phyloP scores from a whole-genome alignment of 495 filamentous ascomycete genomes.

The Barbatosphaeria neglecta region DNA sequence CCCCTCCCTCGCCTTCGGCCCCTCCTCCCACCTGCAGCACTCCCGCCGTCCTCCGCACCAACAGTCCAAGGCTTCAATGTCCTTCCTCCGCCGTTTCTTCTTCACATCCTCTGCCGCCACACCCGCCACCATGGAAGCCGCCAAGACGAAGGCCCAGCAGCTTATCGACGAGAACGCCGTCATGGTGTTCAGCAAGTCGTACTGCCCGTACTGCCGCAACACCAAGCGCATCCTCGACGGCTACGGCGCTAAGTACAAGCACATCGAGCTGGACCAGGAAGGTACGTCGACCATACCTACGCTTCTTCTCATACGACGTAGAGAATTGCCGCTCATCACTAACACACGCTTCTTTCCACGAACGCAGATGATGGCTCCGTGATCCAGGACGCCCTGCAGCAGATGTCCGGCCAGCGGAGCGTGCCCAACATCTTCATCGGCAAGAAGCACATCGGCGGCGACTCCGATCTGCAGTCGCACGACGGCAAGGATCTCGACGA shows the following conservation, averaged over 20 bases:
- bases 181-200: conserved; percentile 91
- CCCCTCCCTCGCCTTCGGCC: neutral
- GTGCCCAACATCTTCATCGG: conserved; percentile 94
- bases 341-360: neutral
- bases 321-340: too few relatives aligned
- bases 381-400: conserved; percentile 71
- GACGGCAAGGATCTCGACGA: conserved; percentile 24
- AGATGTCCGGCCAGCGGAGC: conserved; percentile 71
- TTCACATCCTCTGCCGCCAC: conserved; percentile 44
- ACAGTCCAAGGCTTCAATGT: conserved; percentile 42
- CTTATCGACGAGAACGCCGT: conserved; percentile 91
- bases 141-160: conserved; percentile 70
- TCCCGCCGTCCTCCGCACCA: conserved; percentile 5
- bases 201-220: conserved; percentile 87
- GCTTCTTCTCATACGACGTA: neutral
- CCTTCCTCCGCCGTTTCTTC: conserved; percentile 69
- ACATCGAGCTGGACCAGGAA: conserved; percentile 76
- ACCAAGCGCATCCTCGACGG: conserved; percentile 62
- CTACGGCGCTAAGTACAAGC: conserved; percentile 58
- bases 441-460: conserved; percentile 86
- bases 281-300: conserved; percentile 43
- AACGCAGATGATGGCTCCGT: conserved; percentile 67
- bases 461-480: conserved; percentile 74
- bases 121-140: conserved; percentile 65
- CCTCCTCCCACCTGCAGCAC: neutral